Conservation (phyloP, 768 basidiomycete genomes). For the Coprinopsis sp. region DNA sequence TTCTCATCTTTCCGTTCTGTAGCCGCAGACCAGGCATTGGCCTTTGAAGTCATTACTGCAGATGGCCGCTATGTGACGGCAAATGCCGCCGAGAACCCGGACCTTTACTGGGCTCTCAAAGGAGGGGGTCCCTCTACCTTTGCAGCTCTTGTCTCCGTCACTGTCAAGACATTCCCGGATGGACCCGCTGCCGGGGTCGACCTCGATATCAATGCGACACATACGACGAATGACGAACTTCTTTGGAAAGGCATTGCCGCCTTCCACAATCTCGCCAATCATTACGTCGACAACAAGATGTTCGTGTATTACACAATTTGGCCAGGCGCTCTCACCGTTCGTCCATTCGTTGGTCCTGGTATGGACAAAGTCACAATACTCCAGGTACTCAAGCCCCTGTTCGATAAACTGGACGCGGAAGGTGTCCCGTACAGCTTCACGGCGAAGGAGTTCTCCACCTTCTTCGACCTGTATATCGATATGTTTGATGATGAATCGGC, state of each 20-base stretch:
- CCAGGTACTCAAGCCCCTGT: conserved; percentile 10
- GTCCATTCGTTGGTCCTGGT: conserved; percentile 14
- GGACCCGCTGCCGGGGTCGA: conserved; percentile 8
- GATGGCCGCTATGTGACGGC: conserved; percentile 28
- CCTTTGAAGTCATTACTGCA: conserved; percentile 37
- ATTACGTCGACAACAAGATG: conserved; percentile 11
- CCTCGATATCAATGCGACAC: conserved; percentile 13
- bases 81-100: conserved; percentile 29
- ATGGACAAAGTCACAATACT: conserved; percentile 8
- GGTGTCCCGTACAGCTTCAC: conserved; percentile 9
- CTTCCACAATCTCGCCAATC: conserved; percentile 12
- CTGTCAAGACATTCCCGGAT: conserved; percentile 18
- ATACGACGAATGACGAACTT: conserved; percentile 10
- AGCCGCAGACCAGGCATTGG: conserved; percentile 23
- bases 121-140: conserved; percentile 21
- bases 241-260: conserved; percentile 13
- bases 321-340: conserved; percentile 7
- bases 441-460: conserved; percentile 12
- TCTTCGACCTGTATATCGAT: conserved; percentile 15
- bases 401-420: conserved; percentile 7
- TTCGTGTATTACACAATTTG: conserved; percentile 13
- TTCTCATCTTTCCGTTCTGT: conserved; percentile 4
- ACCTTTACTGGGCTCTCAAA: conserved; percentile 38
- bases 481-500: conserved; percentile 13
- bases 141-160: conserved; percentile 13